These are phyloP conservation scores for Erythrophleum fordii DNA, from an alignment of 306 rosid species.

Conservation along the genomic window DNA sequence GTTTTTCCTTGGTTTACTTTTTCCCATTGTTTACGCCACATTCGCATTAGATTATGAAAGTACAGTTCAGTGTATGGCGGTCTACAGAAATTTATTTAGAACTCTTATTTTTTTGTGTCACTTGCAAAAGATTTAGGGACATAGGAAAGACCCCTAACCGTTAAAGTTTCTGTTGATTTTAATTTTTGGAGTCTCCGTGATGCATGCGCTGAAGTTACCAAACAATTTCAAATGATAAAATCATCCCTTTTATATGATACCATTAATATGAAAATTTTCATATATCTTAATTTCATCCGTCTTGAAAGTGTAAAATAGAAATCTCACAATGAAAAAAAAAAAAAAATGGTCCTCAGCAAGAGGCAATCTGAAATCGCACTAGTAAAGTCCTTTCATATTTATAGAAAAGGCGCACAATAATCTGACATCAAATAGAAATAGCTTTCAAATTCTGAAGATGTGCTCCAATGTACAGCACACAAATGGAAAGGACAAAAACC, in stretches of 20 bases:
- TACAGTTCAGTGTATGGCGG: not conserved
- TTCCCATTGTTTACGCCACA: not conserved
- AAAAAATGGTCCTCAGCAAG: not conserved
- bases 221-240: not conserved
- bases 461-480: too few relatives aligned
- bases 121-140: not conserved
- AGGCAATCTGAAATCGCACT: not conserved
- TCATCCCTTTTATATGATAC: not conserved
- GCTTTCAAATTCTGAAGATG: not conserved
- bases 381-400: not conserved
- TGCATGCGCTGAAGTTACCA: not conserved
- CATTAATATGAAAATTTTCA: not conserved
- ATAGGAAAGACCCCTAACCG: too few relatives aligned
- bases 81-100: not conserved
- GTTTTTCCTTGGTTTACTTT: slow-evolving; percentile 33
- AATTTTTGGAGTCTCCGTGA: not conserved
- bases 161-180: too few relatives aligned
- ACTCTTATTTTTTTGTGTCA: not conserved
- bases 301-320: not conserved
- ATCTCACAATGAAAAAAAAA: not conserved
- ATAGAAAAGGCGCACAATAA: not conserved
- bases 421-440: not conserved
- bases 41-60: not conserved
- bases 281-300: not conserved
- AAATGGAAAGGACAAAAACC: too few relatives aligned